Evolutionary conservation across 2,329 filamentous ascomycete species (phyloP), one percentile per base, ranked within the genome.

Genomic region (Aureobasidium sp.): DNA sequence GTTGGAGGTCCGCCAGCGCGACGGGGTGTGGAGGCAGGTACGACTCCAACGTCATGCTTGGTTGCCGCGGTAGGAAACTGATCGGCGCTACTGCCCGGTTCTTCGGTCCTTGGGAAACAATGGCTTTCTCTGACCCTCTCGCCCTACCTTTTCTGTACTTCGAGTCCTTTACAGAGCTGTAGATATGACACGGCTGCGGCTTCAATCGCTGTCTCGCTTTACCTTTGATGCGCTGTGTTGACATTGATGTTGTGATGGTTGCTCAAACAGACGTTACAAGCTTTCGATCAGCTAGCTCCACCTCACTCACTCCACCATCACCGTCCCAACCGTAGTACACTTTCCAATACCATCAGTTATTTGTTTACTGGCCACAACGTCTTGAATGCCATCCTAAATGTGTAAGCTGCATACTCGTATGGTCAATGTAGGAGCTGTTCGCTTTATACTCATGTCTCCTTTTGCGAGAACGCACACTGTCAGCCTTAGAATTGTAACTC

Each of bases 1-100:
- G 20, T 44, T 44, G 41, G 51, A 55, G 51, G 55, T 48, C 29
- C 11, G 17, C 22, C 42, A 48, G 55, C 41, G 53, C 55, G 55
- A 34, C 36, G 20, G 27, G 55, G 36, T 44, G 55, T 58, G 55
- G 55, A 41, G 51, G 52, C 52, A 55, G 52, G 52, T 55, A 55
- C 52, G 31, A 52, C 51, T 41, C 20, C 34, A 42, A 58, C 55
- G 42, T 58, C 29, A 48, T 45, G 39, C 41, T 45, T 34, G 9
- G 37, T 39, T 34, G 27, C 53, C 49, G 49, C 34, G 49, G 49
- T 52, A 52, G 49, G 48, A 34, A 52, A 39, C 6, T 55, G 55
- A 58, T 58, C 55, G 55, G 22, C 55, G 55, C 55, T 55, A 55
- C 37, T 55, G 51, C 37, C 51, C 55, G 55, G 55, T 42, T 58